Conservation (phyloP, 495 filamentous ascomycete species). For the Aspergillus avenaceus region DNA sequence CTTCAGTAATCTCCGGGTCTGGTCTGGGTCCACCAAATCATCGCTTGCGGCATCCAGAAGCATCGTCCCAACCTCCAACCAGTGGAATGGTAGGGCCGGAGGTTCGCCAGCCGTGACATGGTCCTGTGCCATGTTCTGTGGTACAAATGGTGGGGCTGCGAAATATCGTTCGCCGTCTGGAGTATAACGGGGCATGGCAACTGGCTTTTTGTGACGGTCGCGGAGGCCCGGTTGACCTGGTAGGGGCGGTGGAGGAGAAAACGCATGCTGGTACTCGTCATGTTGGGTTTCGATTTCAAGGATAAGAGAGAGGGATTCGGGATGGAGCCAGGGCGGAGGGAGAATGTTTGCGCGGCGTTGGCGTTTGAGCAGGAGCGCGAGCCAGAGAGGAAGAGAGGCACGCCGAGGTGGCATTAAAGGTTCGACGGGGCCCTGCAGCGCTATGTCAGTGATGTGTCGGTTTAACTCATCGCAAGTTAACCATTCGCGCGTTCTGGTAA, state of each 20-base stretch:
- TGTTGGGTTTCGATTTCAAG: constrained; percentile 73
- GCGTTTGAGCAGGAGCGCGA: constrained; percentile 93
- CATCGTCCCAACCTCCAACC: constrained; percentile 83
- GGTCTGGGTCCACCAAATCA: constrained; percentile 73
- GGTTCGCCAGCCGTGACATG: constrained; percentile 18
- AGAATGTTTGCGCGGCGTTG: constrained; percentile 92
- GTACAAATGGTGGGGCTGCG: constrained; percentile 38
- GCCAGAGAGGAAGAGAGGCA: constrained; percentile 82
- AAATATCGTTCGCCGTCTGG: constrained; percentile 39
- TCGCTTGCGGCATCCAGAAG: constrained; percentile 80
- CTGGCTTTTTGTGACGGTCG: constrained; percentile 27
- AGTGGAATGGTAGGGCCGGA: constrained; percentile 83
- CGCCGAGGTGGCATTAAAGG: constrained; percentile 77
- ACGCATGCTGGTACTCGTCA: constrained; percentile 52
- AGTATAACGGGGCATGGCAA: constrained; percentile 34
- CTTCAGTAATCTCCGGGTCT: constrained; percentile 69
- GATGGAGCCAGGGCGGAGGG: constrained; percentile 82
- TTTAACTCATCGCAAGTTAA: too few relatives aligned
- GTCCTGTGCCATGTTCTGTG: constrained; percentile 37
- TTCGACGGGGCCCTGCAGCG: constrained; percentile 66
- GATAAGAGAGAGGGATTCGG: constrained; percentile 65
- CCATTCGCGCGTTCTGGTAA: not conserved
- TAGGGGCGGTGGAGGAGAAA: constrained; percentile 69
- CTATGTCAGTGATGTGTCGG: not conserved
- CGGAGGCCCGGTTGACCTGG: constrained; percentile 40